Conservation (phyloP, 768 basidiomycete species). For the Rhizopogon salebrosus region DNA sequence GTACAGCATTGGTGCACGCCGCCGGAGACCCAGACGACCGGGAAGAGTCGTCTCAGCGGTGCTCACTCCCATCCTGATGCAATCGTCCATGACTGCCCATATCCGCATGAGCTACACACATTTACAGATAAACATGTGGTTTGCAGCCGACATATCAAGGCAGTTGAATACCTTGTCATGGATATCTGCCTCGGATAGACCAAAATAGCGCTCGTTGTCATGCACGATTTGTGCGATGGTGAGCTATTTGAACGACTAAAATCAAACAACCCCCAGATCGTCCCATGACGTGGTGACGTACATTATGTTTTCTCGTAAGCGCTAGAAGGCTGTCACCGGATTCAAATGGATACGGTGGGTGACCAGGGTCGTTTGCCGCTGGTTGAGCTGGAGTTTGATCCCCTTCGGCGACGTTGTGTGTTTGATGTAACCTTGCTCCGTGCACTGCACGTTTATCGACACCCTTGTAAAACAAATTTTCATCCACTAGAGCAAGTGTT, state of each 20-base stretch:
- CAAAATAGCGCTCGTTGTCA: constrained; percentile 84
- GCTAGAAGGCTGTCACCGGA: constrained; percentile 72
- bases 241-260: constrained; percentile 43
- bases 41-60: constrained; percentile 76
- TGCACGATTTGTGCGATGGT: constrained; percentile 93
- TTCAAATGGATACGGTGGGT: constrained; percentile 80
- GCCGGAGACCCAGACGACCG: constrained; percentile 72
- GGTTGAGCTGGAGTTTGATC: constrained; percentile 9
- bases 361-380: constrained; percentile 30
- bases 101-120: constrained; percentile 56
- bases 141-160: constrained; percentile 1
- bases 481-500: constrained; percentile 52
- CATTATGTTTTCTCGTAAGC: constrained; percentile 76
- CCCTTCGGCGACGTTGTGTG: constrained; percentile 35
- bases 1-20: constrained; percentile 88
- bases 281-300: constrained; percentile 31
- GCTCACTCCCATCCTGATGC: constrained; percentile 82
- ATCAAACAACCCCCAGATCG: neutral
- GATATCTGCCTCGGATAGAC: constrained; percentile 71
- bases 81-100: constrained; percentile 91
- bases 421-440: constrained; percentile 71
- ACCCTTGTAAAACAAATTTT: constrained; percentile 92
- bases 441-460: constrained; percentile 81
- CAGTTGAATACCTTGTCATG: constrained; percentile 51
- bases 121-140: neutral